phyloP scores from a whole-genome alignment of 2,329 filamentous ascomycete genomes.

The Penicillium brasilianum region DNA sequence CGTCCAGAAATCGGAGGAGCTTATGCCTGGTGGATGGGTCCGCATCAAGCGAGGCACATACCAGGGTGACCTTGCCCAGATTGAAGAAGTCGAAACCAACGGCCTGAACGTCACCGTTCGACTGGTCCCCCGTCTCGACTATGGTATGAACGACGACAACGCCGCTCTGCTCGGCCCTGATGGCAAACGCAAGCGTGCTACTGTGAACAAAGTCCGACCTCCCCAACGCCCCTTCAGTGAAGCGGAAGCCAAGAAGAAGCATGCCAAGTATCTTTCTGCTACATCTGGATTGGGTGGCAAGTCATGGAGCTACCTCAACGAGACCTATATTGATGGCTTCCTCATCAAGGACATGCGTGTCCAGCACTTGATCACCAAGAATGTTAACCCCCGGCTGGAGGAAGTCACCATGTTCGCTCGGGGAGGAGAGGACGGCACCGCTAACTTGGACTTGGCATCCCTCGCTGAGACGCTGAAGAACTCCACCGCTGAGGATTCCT shows the following conservation, averaged over 20 bases:
- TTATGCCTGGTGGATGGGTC: slow-evolving; percentile 90
- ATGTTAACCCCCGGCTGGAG: slow-evolving; percentile 91
- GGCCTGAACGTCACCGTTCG: slow-evolving; percentile 85
- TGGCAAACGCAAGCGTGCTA: slow-evolving; percentile 78
- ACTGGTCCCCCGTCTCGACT: slow-evolving; percentile 89
- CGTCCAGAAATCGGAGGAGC: slow-evolving; percentile 80
- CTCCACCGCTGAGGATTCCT: slow-evolving; percentile 78
- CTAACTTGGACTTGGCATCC: slow-evolving; percentile 89
- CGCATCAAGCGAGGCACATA: slow-evolving; percentile 84
- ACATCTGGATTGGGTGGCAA: slow-evolving; percentile 63
- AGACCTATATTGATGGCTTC: slow-evolving; percentile 92
- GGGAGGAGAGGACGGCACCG: slow-evolving; percentile 86
- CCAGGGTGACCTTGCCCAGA: slow-evolving; percentile 85
- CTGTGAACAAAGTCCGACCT: slow-evolving; percentile 67
- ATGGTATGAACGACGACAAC: slow-evolving; percentile 82
- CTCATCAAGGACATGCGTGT: slow-evolving; percentile 93
- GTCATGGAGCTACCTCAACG: slow-evolving; percentile 81
- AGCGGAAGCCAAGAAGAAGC: slow-evolving; percentile 85
- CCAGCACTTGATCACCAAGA: slow-evolving; percentile 79
- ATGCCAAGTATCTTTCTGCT: slow-evolving; percentile 66
- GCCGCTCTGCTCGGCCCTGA: slow-evolving; percentile 58
- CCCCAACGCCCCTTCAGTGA: slow-evolving; percentile 93
- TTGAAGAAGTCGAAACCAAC: slow-evolving; percentile 90
- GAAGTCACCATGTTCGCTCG: slow-evolving; percentile 95
- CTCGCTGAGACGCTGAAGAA: slow-evolving; percentile 89